Evolutionary conservation across 2,329 filamentous ascomycete genomes (phyloP).

Genomic region (Epichloe gansuensis): DNA sequence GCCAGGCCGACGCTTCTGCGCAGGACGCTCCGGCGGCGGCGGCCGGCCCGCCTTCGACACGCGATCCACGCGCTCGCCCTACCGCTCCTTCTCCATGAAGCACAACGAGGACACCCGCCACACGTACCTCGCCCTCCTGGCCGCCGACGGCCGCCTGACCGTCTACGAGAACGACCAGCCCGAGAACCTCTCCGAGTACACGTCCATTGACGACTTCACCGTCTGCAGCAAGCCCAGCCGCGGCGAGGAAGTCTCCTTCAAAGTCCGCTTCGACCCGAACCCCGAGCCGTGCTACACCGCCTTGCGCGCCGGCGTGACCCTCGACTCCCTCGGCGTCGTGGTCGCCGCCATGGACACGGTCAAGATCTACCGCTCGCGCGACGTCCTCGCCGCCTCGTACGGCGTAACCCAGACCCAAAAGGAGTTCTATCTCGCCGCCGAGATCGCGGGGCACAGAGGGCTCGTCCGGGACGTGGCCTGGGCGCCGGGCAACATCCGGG

Average conservation of each 20-base stretch:
- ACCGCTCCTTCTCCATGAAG: constrained; percentile 75
- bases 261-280: constrained; percentile 79
- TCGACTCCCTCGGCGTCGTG: constrained; percentile 66
- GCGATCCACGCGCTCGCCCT: constrained; percentile 45
- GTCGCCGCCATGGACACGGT: constrained; percentile 78
- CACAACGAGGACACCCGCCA: constrained; percentile 66
- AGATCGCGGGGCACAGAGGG: constrained; percentile 58
- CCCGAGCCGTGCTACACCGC: constrained; percentile 67
- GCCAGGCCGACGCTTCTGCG: constrained; percentile 69
- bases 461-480: constrained; percentile 82
- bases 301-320: constrained; percentile 66
- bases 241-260: constrained; percentile 79
- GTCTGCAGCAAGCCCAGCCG: constrained; percentile 58
- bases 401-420: constrained; percentile 46
- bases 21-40: constrained; percentile 32
- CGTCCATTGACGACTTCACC: constrained; percentile 60
- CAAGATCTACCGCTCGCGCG: constrained; percentile 66
- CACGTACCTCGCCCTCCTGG: constrained; percentile 75
- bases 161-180: constrained; percentile 78
- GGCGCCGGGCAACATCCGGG: constrained; percentile 82
- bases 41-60: constrained; percentile 43
- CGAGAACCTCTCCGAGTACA: constrained; percentile 67
- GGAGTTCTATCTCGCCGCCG: constrained; percentile 74
- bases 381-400: constrained; percentile 38
- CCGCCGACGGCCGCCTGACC: constrained; percentile 65